Base-by-base conservation (phyloP, 73 alveolate genomes). In the Blepharisma japonicum region DNA sequence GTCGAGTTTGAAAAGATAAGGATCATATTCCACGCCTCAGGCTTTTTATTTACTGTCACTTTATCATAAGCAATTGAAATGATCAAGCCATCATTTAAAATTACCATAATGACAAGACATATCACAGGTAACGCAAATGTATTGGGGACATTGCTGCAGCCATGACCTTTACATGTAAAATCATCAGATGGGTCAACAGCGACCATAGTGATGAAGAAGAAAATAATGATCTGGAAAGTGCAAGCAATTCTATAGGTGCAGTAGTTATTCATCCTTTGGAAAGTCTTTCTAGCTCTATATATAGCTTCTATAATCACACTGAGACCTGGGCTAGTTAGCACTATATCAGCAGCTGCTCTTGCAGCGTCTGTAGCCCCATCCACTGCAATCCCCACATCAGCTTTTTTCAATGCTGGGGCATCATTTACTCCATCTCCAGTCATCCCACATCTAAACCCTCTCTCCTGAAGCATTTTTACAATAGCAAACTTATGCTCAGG, bases 361-460 rank as follows among this genome's bases (percentile, higher is more conserved):
- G 94, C 94, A 2, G 88, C 84, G 70, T 87, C 94, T n/a, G 90
- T 80, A 7, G 91, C 91, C 1, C 80, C 89, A 50, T 79, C 82
- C 86, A 87, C 80, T 21, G 94, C 89, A 77, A 87, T 83, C 45
- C 94, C 94, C 14, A 87, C 91, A 71, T 87, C 94, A 38, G 91
- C 78, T 83, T 82, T 83, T 46, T 86, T 83, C 23, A 87, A 55
- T 51, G 92, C 87, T 6, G 89, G 89, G 18, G 90, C 94, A 79
- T 87, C 94, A 45, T 78, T 87, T 9, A 89, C 88, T 18, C 91
- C 89, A 83, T 82, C 89, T 50, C 94, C 94, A 2, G 92, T 83
- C 6, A 87, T 86, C 7, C 87, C 94, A 18, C 14, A n/a, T 61
- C 23, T 0, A 20, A 14, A 20, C 0, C 47, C 47, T 25, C 23